These are phyloP conservation scores for Colletotrichum sidae DNA, from an alignment of 2,329 filamentous ascomycete species.

Conservation along the genomic window DNA sequence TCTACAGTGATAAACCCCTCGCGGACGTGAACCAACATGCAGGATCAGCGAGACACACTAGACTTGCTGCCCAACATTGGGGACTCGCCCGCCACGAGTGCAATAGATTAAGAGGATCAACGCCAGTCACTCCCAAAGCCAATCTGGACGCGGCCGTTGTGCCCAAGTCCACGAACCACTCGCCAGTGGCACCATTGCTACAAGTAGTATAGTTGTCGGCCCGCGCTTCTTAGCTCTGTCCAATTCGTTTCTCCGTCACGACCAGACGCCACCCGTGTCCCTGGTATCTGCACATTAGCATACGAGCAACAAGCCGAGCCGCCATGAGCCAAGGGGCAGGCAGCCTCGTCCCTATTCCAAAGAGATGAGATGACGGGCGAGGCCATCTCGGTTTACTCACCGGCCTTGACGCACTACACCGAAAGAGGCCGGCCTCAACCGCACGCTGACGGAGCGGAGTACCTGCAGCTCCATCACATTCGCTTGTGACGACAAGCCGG, in stretches of 20 bases:
- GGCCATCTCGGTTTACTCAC: conserved; percentile 1
- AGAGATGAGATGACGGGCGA: conserved; percentile 9
- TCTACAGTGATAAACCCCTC: background rate
- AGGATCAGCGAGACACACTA: conserved; percentile 9
- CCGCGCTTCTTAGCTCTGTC: conserved; percentile 16
- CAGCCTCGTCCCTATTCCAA: background rate
- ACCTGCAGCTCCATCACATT: conserved; percentile 28
- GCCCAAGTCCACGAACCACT: conserved; percentile 8
- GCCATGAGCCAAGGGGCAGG: background rate
- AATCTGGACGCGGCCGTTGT: background rate
- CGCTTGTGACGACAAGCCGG: conserved; percentile 22
- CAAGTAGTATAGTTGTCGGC: conserved; percentile 15
- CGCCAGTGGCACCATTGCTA: background rate
- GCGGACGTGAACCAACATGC: conserved; percentile 16
- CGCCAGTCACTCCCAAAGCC: background rate
- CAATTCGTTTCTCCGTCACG: conserved; percentile 15
- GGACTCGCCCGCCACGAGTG: background rate
- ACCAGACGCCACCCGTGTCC: conserved; percentile 21
- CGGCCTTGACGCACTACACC: conserved; percentile 3
- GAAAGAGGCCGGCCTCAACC: conserved; percentile 4
- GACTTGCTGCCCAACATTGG: background rate
- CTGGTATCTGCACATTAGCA: conserved; percentile 17
- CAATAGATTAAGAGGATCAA: no score
- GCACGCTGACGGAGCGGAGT: conserved; percentile 16
- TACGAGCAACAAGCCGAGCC: background rate